phyloP scores from a whole-genome alignment of 352 stramenopile genomes.

The Paralagenidium karlingii region DNA sequence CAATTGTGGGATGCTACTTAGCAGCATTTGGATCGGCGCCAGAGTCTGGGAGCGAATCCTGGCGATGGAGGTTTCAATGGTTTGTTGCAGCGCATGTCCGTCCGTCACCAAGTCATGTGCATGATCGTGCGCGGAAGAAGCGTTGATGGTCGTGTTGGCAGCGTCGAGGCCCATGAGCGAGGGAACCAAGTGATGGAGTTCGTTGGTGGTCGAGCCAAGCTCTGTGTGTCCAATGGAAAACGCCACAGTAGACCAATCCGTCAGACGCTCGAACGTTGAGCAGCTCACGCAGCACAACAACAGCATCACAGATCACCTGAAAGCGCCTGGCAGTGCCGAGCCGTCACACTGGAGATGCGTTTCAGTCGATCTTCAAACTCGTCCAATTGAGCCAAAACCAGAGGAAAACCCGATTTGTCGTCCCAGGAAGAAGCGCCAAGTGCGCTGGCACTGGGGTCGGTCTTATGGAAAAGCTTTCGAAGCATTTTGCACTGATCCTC shows the following conservation, averaged over 20 bases:
- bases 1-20: conserved; percentile 37
- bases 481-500: too few relatives aligned
- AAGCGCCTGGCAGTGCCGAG: conserved; percentile 40
- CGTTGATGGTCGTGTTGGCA: too few relatives aligned
- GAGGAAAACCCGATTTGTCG: background rate
- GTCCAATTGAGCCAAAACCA: conserved; percentile 6
- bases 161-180: too few relatives aligned
- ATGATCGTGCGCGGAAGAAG: background rate
- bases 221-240: background rate
- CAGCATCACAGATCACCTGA: conserved; percentile 13
- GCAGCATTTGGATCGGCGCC: conserved; percentile 38
- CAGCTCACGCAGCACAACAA: conserved; percentile 1
- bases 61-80: conserved; percentile 17
- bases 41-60: conserved; percentile 42
- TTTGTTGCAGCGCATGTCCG: conserved; percentile 1
- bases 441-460: too few relatives aligned
- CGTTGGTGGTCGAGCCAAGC: too few relatives aligned
- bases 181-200: too few relatives aligned
- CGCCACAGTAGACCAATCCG: conserved; percentile 14
- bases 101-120: conserved; percentile 1
- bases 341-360: conserved; percentile 23
- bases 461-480: too few relatives aligned
- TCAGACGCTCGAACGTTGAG: background rate
- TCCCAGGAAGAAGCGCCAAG: too few relatives aligned
- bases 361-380: conserved; percentile 18